Percentiles rank a stretch among this genome's conserved stretches.
phyloP scores from a whole-genome alignment of 371 early-diverging fungal genomes.

The Mortierella sp. region DNA sequence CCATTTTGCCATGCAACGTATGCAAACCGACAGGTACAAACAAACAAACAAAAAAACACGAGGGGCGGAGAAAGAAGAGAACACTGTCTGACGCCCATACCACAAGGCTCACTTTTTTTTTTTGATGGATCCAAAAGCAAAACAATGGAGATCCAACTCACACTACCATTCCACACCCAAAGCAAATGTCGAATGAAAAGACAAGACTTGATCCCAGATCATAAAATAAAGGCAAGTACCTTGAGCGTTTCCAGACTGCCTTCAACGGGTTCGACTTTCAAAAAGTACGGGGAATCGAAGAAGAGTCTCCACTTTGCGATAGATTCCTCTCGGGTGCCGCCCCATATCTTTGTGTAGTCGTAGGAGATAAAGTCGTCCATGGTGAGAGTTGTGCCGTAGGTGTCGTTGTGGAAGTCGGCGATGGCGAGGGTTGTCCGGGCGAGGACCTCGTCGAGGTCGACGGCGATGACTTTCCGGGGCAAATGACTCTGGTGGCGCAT shows the following conservation, averaged over 20 bases:
- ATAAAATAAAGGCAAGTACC: slow-evolving; percentile 34
- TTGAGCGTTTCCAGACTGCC: slow-evolving; percentile 67
- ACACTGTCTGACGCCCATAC: background rate
- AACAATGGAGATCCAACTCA: background rate
- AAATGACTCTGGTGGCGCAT: slow-evolving; percentile 49
- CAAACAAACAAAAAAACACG: background rate
- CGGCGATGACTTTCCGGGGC: slow-evolving; percentile 64
- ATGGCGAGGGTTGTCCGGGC: slow-evolving; percentile 61
- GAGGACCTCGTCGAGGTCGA: slow-evolving; percentile 67
- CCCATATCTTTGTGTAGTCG: slow-evolving; percentile 66
- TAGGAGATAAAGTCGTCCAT: slow-evolving; percentile 61
- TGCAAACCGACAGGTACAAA: background rate
- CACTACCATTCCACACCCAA: background rate
- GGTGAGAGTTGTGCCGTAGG: slow-evolving; percentile 56
- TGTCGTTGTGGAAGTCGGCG: slow-evolving; percentile 64
- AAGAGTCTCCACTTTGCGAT: slow-evolving; percentile 63
- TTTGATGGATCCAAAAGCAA: slow-evolving; percentile 5
- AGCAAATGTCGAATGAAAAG: background rate
- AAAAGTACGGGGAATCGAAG: slow-evolving; percentile 64
- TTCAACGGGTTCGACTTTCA: slow-evolving; percentile 64
- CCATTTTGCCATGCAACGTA: background rate
- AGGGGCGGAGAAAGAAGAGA: background rate
- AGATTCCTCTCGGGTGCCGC: slow-evolving; percentile 63
- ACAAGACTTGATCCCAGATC: background rate
- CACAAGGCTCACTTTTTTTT: slow-evolving; percentile 13